Evolutionary conservation across 2,329 filamentous ascomycete species (phyloP), one percentile per base, ranked within the genome.

Genomic region (Sporothrix inflata): DNA sequence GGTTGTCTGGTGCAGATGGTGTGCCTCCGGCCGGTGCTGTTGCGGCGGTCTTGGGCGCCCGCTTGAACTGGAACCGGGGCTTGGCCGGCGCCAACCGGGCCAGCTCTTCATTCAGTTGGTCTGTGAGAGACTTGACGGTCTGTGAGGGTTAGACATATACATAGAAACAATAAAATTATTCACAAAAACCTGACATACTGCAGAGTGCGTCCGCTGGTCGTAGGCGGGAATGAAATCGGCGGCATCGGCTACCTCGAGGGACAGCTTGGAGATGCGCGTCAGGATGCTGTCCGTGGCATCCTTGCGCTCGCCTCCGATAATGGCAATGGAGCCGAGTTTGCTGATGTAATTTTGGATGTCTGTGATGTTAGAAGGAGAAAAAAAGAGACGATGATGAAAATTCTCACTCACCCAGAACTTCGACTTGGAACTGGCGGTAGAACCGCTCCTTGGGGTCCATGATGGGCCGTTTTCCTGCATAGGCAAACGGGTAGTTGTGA

Each of bases 161-260:
- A 34, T 47, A 9, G 0, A 27, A 65, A 38, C 42, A 21, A 24
- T 24, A 61, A 63, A 27, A 34, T 7, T 40, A 16, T 47, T 47
- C 19, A 16, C n/a, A 45, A 12, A 47, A 6, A 11, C 3, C 21
- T 40, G n/a, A 69, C 78, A 71, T 81, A 94, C 93, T 83, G 94
- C 90, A 57, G 91, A 88, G 79, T 97, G 98, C 30, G 92, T 91
- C 76, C 93, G 89, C 80, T 96, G 93, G 78, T 98, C 96, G 79
- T 98, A 97, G 8, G 94, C 90, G 2, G 96, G 94, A 19, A 97
- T 89, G 76, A 91, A 94, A 71, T 91, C 90, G 1, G 92, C 89
- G 0, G 93, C 92, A 81, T 98, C 94, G 76, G 93, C 91, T 51
- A 98, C 92, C 77, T 96, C 91, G 75, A 91, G 92, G 1, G 94